phyloP scores from a whole-genome alignment of 2,329 filamentous ascomycete genomes.

The Mollisiaceae sp. region DNA sequence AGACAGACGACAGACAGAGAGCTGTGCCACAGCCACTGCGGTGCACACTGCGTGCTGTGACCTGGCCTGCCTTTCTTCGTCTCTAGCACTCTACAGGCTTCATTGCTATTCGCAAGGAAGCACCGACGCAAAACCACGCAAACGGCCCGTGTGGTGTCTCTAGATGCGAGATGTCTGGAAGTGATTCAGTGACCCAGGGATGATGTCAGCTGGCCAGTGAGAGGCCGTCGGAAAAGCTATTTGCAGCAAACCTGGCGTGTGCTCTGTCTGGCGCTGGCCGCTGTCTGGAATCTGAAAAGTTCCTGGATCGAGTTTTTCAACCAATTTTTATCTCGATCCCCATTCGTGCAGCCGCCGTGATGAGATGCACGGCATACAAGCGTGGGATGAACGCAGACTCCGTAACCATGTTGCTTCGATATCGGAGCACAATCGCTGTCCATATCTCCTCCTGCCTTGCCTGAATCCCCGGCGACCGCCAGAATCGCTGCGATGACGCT shows the following conservation, averaged over 20 bases:
- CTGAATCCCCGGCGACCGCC: background rate
- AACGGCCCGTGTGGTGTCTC: background rate
- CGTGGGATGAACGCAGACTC: conserved; percentile 14
- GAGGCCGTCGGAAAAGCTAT: conserved; percentile 14
- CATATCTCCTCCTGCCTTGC: background rate
- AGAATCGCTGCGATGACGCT: background rate
- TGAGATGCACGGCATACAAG: conserved; percentile 15
- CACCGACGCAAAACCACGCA: background rate
- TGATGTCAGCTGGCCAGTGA: conserved; percentile 24
- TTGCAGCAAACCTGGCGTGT: conserved; percentile 1
- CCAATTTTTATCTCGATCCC: conserved; percentile 12
- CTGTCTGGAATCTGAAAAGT: conserved; percentile 9
- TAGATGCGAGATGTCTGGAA: background rate
- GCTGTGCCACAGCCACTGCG: too few relatives aligned
- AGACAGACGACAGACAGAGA: too few relatives aligned
- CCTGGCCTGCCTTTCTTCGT: too few relatives aligned
- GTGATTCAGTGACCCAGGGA: conserved; percentile 5
- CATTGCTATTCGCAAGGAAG: background rate
- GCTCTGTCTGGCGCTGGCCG: background rate
- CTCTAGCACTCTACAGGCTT: background rate
- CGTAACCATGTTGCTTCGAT: conserved; percentile 6
- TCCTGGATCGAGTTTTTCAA: conserved; percentile 24
- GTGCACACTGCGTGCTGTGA: too few relatives aligned
- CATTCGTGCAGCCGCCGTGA: conserved; percentile 19
- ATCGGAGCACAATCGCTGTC: background rate